Evolutionary conservation across 331 rosid genomes (phyloP).

Genomic region (Quercus tomentella): DNA sequence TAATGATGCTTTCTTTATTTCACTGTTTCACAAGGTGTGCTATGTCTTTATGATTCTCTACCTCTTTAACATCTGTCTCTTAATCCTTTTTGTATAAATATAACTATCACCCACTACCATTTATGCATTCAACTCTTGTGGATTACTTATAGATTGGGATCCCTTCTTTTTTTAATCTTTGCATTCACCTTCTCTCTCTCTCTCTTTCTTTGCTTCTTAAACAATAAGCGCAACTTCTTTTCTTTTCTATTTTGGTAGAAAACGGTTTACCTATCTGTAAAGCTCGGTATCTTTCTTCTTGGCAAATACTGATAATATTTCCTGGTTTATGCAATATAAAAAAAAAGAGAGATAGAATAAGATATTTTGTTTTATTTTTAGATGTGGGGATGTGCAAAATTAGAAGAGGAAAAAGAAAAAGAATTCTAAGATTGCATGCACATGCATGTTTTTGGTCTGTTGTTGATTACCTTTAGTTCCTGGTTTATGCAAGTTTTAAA

Average conservation of each 20-base stretch:
- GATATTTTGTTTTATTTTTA: too few species aligned
- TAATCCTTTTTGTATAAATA: not conserved
- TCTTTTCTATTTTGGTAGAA: not conserved
- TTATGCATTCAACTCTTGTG: not conserved
- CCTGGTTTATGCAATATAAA: not conserved
- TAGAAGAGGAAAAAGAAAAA: not conserved
- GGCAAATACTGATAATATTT: not conserved
- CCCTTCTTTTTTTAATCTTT: not conserved
- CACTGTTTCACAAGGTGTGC: conserved; percentile 35
- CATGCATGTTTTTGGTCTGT: too few species aligned
- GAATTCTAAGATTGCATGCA: not conserved
- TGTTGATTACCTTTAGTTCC: too few species aligned
- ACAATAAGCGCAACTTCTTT: not conserved
- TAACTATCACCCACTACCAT: not conserved
- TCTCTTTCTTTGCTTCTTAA: not conserved
- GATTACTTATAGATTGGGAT: not conserved
- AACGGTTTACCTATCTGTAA: not conserved
- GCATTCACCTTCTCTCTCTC: not conserved
- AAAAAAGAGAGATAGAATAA: too few species aligned
- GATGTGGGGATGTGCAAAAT: too few species aligned
- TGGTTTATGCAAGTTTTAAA: too few species aligned
- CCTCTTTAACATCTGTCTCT: not conserved
- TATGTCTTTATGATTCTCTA: conserved; percentile 17
- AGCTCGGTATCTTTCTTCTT: not conserved
- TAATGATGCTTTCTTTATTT: conserved; percentile 23